Percentiles rank a stretch among this genome's conserved stretches.
Conservation (phyloP, 192 early-diverging fungal species). For the Coemansia sp. region DNA sequence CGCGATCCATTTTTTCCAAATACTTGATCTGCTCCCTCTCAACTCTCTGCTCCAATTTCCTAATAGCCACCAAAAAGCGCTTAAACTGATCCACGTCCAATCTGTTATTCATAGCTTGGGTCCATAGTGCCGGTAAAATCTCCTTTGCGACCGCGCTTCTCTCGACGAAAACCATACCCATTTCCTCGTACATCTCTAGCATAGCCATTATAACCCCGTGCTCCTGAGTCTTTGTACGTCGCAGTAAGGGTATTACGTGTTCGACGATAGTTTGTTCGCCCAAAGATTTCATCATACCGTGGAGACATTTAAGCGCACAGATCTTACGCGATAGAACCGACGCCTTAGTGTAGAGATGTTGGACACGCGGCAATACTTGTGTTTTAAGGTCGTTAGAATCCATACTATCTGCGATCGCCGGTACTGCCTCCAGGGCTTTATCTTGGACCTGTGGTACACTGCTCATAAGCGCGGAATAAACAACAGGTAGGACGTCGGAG, state of each 20-base stretch:
- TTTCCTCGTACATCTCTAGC: constrained; percentile 78
- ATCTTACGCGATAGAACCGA: constrained; percentile 71
- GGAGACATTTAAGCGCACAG: constrained; percentile 69
- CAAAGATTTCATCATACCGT: constrained; percentile 66
- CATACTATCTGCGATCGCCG: constrained; percentile 59
- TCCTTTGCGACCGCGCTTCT: constrained; percentile 74
- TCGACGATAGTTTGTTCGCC: constrained; percentile 73
- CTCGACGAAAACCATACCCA: constrained; percentile 67
- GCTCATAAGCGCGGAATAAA: constrained; percentile 69
- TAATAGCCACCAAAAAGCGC: constrained; percentile 64
- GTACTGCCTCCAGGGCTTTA: constrained; percentile 67
- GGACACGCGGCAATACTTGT: constrained; percentile 71
- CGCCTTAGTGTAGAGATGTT: constrained; percentile 71
- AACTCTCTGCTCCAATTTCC: constrained; percentile 59
- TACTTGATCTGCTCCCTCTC: constrained; percentile 65
- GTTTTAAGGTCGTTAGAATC: constrained; percentile 67
- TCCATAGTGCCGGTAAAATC: constrained; percentile 80
- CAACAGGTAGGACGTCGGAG: constrained; percentile 70
- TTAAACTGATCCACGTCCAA: constrained; percentile 76
- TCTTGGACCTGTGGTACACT: constrained; percentile 62
- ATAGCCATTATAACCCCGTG: constrained; percentile 78
- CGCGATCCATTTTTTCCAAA: constrained; percentile 60
- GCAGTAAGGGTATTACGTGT: constrained; percentile 77
- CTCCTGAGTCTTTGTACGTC: constrained; percentile 76
- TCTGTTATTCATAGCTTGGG: constrained; percentile 67